Evolutionary conservation across 2,329 filamentous ascomycete species (phyloP).

Genomic region (Apiospora arundinis): DNA sequence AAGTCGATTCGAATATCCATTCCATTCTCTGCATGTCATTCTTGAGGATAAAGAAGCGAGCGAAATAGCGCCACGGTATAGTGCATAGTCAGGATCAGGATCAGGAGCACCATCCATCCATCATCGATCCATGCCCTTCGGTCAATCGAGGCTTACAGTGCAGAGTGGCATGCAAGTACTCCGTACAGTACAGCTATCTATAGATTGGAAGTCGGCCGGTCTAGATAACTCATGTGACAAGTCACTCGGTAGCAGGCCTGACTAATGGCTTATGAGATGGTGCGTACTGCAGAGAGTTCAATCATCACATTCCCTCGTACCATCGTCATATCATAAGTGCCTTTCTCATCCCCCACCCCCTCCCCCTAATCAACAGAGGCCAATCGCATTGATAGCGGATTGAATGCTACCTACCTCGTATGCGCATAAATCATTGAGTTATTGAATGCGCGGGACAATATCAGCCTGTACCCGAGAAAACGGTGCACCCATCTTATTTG

Average conservation of each 20-base stretch:
- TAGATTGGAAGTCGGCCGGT: not conserved
- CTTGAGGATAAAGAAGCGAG: not conserved
- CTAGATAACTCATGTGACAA: conserved; percentile 15
- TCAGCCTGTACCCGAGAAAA: not conserved
- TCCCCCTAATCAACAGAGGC: not conserved
- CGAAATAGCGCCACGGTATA: conserved; percentile 15
- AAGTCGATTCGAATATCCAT: conserved; percentile 13
- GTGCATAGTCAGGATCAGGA: not conserved
- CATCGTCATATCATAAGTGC: conserved; percentile 2
- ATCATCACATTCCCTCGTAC: conserved; percentile 7
- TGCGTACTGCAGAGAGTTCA: not conserved
- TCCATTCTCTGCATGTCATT: not conserved
- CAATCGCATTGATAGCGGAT: not conserved
- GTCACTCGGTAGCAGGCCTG: not conserved
- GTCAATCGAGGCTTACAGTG: not conserved
- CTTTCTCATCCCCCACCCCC: not conserved
- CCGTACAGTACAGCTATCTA: not conserved
- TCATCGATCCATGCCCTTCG: not conserved
- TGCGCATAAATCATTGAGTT: not conserved
- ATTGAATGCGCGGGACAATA: conserved; percentile 1
- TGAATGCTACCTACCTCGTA: not conserved
- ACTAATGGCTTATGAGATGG: conserved; percentile 15
- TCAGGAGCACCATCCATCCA: not conserved
- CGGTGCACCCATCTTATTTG: not conserved
- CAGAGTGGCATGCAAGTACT: not conserved